Base-by-base conservation (phyloP, 495 filamentous ascomycete genomes). In the Xylona heveae region DNA sequence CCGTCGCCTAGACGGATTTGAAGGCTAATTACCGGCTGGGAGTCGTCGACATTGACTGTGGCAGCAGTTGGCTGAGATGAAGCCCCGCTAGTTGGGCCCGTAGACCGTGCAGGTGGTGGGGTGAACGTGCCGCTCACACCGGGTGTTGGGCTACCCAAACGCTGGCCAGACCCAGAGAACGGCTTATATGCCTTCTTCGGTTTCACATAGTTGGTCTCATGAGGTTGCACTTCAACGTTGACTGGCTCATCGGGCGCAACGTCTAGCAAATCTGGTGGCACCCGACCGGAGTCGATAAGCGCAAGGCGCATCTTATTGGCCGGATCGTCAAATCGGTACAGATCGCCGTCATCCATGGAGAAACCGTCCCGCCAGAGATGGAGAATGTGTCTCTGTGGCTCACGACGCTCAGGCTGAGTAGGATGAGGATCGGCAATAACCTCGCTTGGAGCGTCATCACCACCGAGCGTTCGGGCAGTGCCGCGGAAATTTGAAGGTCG, bases 321-420 rank as follows among this genome's bases (percentile, higher is more conserved):
- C 10, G 88, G 82, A 48, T 95, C 84, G 42, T 91, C 79, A 34
- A 80, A 84, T 20, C 77, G 69, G 44, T 71, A 82, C 6, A 97
- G 69, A n/a, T 75, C 70, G 13, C 88, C 88, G 44, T 95, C 84
- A 40, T 94, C 90, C 22, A 97, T 72, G 28, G 81, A 92, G 45
- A 95, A 93, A 2, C 88, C 88, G 51, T 97, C 78, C 9, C 63
- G 57, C 88, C 88, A 97, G 38, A 97, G 74, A 42, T 93, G 83
- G 24, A 97, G 62, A 12, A 66, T 68, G 24, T 83, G 69, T n/a
- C 63, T 53, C 33, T 56, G 53, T 4, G 62, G 48, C 10, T 16
- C 13, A 12, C 1, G 4, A 5, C 46, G 45, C 33, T 59, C 54
- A 12, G 58, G 47, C 5, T 42, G 32, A 28, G 51, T 48, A 4